phyloP scores from a whole-genome alignment of 1,284 basidiomycete genomes.

The Sporisorium graminicola region DNA sequence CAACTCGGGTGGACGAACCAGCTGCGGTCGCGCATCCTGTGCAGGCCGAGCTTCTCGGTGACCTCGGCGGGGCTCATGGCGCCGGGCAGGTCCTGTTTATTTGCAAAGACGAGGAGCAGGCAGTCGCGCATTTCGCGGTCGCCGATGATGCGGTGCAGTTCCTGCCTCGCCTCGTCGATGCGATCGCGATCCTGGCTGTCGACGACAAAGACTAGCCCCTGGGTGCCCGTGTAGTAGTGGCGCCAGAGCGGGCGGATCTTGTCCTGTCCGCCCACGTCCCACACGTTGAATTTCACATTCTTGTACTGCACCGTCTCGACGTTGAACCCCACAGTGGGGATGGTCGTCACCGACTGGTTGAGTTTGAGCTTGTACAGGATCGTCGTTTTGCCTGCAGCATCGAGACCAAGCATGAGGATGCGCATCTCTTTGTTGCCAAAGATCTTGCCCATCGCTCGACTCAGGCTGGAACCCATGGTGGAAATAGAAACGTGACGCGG shows the following conservation, averaged over 20 bases:
- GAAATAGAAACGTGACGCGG: too few species aligned
- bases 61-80: constrained; percentile 99
- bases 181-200: constrained; percentile 87
- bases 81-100: constrained; percentile 98
- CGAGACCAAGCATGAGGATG: constrained; percentile 84
- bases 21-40: constrained; percentile 94
- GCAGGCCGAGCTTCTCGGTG: constrained; percentile 94
- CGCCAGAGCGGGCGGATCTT: constrained; percentile 79
- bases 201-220: constrained; percentile 78
- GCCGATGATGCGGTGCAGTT: constrained; percentile 94
- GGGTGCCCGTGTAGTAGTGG: constrained; percentile 84
- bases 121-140: constrained; percentile 99
- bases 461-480: constrained; percentile 70
- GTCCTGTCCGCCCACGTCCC: constrained; percentile 72
- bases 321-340: constrained; percentile 86
- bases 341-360: constrained; percentile 98
- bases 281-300: constrained; percentile 70
- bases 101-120: constrained; percentile 95
- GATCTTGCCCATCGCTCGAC: constrained; percentile 83
- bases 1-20: constrained; percentile 93
- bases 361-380: constrained; percentile 99
- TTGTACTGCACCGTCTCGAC: constrained; percentile 72
- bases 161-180: constrained; percentile 95
- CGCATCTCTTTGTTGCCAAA: constrained; percentile 99
- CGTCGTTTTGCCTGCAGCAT: constrained; percentile 84